These are phyloP conservation scores for Paramecium biaurelia DNA, from an alignment of 73 alveolate genomes.

Conservation along the genomic window DNA sequence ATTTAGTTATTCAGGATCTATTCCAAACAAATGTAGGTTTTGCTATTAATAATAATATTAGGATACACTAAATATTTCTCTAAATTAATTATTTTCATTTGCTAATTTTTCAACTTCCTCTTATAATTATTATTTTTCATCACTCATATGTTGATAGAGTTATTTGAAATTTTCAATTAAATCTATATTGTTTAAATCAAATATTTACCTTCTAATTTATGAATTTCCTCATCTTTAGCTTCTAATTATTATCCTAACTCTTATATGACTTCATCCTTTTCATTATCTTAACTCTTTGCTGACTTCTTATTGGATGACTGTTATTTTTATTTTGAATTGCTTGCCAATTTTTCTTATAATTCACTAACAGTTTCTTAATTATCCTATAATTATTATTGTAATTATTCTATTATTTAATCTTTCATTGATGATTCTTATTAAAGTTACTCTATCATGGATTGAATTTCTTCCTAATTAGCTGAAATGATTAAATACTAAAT, in stretches of 20 bases:
- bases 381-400: not conserved
- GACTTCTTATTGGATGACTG: not conserved
- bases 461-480: slow-evolving; percentile 30
- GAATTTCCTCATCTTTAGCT: slow-evolving; percentile 20
- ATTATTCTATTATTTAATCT: slow-evolving; percentile 23
- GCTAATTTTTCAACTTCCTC: slow-evolving; percentile 38
- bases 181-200: not conserved
- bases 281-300: not conserved
- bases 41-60: not conserved
- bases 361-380: not conserved
- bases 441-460: not conserved
- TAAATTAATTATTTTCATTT: slow-evolving; percentile 39
- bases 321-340: not conserved
- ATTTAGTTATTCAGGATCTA: slow-evolving; percentile 14
- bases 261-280: slow-evolving; percentile 23
- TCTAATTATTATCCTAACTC: slow-evolving; percentile 34
- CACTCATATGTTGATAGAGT: slow-evolving; percentile 40
- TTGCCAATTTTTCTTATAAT: not conserved
- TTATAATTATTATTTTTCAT: not conserved
- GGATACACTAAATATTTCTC: slow-evolving; percentile 46
- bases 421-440: slow-evolving; percentile 23
- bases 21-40: slow-evolving; percentile 40
- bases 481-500: not conserved
- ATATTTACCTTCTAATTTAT: slow-evolving; percentile 11
- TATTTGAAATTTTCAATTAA: slow-evolving; percentile 40